phyloP scores from a whole-genome alignment of 169 alveolate genomes.

The Condylostoma magnum region DNA sequence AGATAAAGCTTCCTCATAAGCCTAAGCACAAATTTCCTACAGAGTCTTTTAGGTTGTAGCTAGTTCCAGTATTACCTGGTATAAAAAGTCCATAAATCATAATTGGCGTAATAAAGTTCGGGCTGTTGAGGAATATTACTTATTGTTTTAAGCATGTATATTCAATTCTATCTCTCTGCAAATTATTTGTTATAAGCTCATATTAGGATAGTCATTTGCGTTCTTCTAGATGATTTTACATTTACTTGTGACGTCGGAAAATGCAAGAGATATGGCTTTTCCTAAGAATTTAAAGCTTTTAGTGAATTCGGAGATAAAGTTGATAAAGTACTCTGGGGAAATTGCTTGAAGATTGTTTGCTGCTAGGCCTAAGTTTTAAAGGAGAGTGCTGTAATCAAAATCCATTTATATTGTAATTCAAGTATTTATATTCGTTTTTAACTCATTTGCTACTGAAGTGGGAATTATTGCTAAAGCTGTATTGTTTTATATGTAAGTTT shows the following conservation, averaged over 20 bases:
- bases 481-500: no score
- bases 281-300: slow-evolving; percentile 20
- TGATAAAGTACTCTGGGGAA: no score
- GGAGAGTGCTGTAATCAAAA: no score
- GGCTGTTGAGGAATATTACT: slow-evolving; percentile 40
- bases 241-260: slow-evolving; percentile 25
- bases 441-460: no score
- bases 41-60: slow-evolving; percentile 12
- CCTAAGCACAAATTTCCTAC: slow-evolving; percentile 30
- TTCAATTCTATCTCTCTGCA: neutral
- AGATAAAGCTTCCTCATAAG: slow-evolving; percentile 51
- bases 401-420: no score
- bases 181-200: neutral
- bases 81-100: slow-evolving; percentile 50
- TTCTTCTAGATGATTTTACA: neutral
- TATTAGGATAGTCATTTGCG: neutral
- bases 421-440: no score
- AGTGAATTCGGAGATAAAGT: neutral
- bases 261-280: slow-evolving; percentile 5
- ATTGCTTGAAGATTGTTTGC: no score
- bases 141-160: neutral
- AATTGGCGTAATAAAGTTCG: slow-evolving; percentile 52
- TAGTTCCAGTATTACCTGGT: slow-evolving; percentile 10
- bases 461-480: no score
- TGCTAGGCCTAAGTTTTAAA: no score